A percentile compares a stretch with the other conserved stretches of the same genome.
Evolutionary conservation across 106 monocot genomes (phyloP).

Genomic region (Platanthera guangdongensis): DNA sequence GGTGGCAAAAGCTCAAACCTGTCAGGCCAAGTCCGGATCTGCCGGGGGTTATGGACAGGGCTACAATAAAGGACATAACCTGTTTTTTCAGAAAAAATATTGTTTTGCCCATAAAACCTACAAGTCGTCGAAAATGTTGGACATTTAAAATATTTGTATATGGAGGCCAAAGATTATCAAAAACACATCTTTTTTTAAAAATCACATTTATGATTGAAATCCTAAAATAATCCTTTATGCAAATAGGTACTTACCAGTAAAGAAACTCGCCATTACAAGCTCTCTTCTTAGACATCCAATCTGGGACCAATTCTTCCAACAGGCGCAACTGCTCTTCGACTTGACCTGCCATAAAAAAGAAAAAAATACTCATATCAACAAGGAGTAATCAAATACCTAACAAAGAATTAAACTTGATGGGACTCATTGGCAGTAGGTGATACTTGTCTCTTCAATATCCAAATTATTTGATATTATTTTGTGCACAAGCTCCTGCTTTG

Average conservation of each 20-base stretch:
- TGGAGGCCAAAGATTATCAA: too few relatives aligned
- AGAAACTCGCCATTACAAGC: slow-evolving; percentile 42
- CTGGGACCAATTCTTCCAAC: slow-evolving; percentile 64
- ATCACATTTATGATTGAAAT: background rate
- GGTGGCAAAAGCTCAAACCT: too few relatives aligned
- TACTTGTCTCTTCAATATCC: slow-evolving; percentile 77
- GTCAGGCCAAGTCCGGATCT: too few relatives aligned
- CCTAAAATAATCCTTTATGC: background rate
- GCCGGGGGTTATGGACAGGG: too few relatives aligned
- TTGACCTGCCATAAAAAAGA: slow-evolving; percentile 43
- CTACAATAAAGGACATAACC: too few relatives aligned
- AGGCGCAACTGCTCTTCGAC: slow-evolving; percentile 63
- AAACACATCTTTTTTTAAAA: background rate
- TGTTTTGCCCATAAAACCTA: too few relatives aligned
- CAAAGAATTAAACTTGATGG: background rate
- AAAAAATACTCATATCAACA: background rate
- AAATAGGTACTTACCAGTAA: slow-evolving; percentile 43
- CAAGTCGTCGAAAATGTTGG: too few relatives aligned
- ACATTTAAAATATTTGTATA: too few relatives aligned
- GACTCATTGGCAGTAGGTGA: too few relatives aligned
- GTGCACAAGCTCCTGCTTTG: slow-evolving; percentile 87
- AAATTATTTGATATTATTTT: slow-evolving; percentile 72
- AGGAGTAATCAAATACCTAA: background rate
- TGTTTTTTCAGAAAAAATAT: too few relatives aligned
- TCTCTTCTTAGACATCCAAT: slow-evolving; percentile 55